These are phyloP conservation scores for Ilex asprella DNA, from an alignment of 257 asterid genomes.

Conservation along the genomic window DNA sequence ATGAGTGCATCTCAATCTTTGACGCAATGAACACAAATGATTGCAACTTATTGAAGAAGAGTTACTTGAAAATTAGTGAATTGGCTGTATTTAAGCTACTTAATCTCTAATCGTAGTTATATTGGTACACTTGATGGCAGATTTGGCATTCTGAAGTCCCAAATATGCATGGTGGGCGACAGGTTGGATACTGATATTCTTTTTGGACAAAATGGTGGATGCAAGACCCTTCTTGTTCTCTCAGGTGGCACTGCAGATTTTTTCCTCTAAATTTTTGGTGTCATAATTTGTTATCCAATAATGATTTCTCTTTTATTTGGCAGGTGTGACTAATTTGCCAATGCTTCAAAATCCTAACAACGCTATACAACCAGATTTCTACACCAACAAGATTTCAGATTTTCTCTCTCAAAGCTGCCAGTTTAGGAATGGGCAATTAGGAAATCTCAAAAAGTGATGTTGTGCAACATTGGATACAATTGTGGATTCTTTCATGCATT, in stretches of 20 bases:
- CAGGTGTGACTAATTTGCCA: slow-evolving; percentile 74
- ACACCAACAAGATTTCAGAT: slow-evolving; percentile 85
- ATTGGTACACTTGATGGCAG: slow-evolving; percentile 20
- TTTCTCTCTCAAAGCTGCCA: slow-evolving; percentile 67
- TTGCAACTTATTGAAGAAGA: not conserved
- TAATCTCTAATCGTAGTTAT: not conserved
- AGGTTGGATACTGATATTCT: slow-evolving; percentile 90
- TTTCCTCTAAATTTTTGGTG: not conserved
- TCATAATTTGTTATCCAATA: not conserved
- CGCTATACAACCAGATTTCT: slow-evolving; percentile 78
- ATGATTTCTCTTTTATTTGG: not conserved
- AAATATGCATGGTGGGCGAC: slow-evolving; percentile 98
- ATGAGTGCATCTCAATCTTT: not conserved
- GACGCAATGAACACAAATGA: not conserved
- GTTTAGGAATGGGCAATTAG: slow-evolving; percentile 17
- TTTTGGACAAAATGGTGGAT: slow-evolving; percentile 95
- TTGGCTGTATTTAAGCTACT: not conserved
- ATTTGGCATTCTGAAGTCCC: slow-evolving; percentile 79
- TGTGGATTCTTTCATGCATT: too few relatives aligned
- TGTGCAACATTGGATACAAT: too few relatives aligned
- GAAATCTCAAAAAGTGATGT: too few relatives aligned
- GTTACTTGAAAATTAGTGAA: not conserved
- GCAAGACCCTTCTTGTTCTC: slow-evolving; percentile 94
- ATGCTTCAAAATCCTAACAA: slow-evolving; percentile 79
- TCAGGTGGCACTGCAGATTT: slow-evolving; percentile 43